phyloP scores from a whole-genome alignment of 768 basidiomycete genomes.

The Pholiota molesta region DNA sequence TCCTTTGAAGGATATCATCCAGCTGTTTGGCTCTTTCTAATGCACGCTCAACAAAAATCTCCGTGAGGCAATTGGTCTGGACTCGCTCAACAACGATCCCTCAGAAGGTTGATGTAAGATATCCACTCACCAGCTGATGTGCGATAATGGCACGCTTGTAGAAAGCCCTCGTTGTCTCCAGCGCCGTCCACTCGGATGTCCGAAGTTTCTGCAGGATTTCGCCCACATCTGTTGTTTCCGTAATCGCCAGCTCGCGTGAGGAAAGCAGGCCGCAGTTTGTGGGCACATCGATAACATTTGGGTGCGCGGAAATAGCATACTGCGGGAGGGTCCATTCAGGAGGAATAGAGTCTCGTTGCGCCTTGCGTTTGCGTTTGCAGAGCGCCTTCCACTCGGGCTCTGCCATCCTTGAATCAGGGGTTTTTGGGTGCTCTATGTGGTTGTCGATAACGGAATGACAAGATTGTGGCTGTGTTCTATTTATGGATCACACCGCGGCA shows the following conservation, averaged over 20 bases:
- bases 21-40: slow-evolving; percentile 63
- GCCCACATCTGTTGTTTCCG: slow-evolving; percentile 41
- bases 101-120: not conserved
- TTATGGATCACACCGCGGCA: no score
- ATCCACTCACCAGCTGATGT: slow-evolving; percentile 71
- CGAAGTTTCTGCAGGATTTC: slow-evolving; percentile 56
- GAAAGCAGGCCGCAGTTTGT: slow-evolving; percentile 59
- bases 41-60: slow-evolving; percentile 81
- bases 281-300: slow-evolving; percentile 59
- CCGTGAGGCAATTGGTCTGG: slow-evolving; percentile 81
- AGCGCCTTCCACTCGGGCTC: slow-evolving; percentile 50
- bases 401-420: not conserved
- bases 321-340: slow-evolving; percentile 62
- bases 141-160: slow-evolving; percentile 79
- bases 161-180: slow-evolving; percentile 72
- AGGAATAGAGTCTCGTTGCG: slow-evolving; percentile 61
- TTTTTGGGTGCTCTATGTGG: no score
- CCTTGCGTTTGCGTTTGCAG: slow-evolving; percentile 51
- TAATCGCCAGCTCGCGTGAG: slow-evolving; percentile 49
- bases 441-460: not conserved
- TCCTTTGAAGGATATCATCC: slow-evolving; percentile 61
- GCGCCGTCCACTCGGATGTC: slow-evolving; percentile 56
- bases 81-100: not conserved
- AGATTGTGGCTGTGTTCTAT: not conserved
- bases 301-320: slow-evolving; percentile 32